Conservation (phyloP, 2,329 filamentous ascomycete species). For the Arthrobotrys megalospora region DNA sequence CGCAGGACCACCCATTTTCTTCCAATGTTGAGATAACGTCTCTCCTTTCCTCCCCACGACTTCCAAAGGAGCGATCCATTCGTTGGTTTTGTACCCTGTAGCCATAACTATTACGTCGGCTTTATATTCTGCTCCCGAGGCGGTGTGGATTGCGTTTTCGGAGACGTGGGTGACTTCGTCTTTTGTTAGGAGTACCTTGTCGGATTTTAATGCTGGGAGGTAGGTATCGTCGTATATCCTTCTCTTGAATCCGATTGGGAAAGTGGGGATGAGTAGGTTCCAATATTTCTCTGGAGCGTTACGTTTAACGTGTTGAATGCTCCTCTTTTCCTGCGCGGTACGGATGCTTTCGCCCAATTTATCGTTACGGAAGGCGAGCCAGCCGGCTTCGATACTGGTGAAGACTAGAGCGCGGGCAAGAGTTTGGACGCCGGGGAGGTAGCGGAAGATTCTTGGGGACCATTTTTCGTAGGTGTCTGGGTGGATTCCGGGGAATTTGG, state of each 20-base stretch:
- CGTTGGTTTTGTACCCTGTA: slow-evolving; percentile 74
- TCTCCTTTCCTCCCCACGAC: slow-evolving; percentile 72
- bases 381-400: slow-evolving; percentile 68
- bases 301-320: slow-evolving; percentile 70
- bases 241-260: slow-evolving; percentile 76
- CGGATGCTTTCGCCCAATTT: slow-evolving; percentile 67
- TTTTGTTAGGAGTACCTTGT: slow-evolving; percentile 73
- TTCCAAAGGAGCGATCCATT: slow-evolving; percentile 72
- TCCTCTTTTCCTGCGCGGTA: slow-evolving; percentile 68
- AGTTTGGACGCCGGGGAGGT: slow-evolving; percentile 71
- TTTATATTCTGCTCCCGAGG: slow-evolving; percentile 68
- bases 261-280: slow-evolving; percentile 75
- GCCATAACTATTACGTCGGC: slow-evolving; percentile 76
- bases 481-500: slow-evolving; percentile 66
- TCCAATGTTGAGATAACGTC: slow-evolving; percentile 73
- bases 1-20: slow-evolving; percentile 73
- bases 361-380: slow-evolving; percentile 70
- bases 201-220: slow-evolving; percentile 71
- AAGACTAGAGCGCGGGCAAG: slow-evolving; percentile 70
- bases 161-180: slow-evolving; percentile 71
- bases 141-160: slow-evolving; percentile 67
- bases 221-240: slow-evolving; percentile 75
- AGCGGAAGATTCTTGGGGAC: slow-evolving; percentile 69
- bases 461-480: slow-evolving; percentile 70
- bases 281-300: slow-evolving; percentile 75